A percentile compares a stretch with the other conserved stretches of the same genome.
These are phyloP conservation scores for Candida khao-thaluensis DNA, from an alignment of 805 yeast species.

Conservation along the genomic window DNA sequence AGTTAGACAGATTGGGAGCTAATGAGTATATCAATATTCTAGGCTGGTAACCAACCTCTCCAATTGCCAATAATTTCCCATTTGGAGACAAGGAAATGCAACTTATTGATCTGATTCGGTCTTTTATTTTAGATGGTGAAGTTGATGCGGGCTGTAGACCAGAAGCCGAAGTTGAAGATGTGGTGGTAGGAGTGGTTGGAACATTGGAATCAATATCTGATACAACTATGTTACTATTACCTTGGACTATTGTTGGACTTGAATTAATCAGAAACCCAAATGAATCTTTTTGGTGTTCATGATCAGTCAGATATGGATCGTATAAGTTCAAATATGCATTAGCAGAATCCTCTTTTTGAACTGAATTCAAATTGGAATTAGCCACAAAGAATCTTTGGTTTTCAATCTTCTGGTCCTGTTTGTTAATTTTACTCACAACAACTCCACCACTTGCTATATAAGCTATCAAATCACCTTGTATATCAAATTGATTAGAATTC, in stretches of 20 bases:
- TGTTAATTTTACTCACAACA: conserved; percentile 42
- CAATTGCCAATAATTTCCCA: conserved; percentile 56
- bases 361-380: conserved; percentile 19
- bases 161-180: not conserved
- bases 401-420: conserved; percentile 16
- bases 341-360: conserved; percentile 17
- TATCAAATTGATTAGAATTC: conserved; percentile 38
- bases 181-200: not conserved
- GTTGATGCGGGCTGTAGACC: not conserved
- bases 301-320: conserved; percentile 28
- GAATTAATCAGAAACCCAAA: conserved; percentile 32
- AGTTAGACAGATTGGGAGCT: conserved; percentile 44
- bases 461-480: conserved; percentile 43
- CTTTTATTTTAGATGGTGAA: conserved; percentile 26
- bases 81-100: conserved; percentile 62
- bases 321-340: conserved; percentile 31
- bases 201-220: not conserved
- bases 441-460: conserved; percentile 63
- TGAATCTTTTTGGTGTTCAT: conserved; percentile 23
- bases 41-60: conserved; percentile 71
- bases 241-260: conserved; percentile 8
- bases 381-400: conserved; percentile 56
- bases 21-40: conserved; percentile 59
- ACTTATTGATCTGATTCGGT: conserved; percentile 50
- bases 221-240: conserved; percentile 4